Base-by-base conservation (phyloP, 192 early-diverging fungal species). In the Jimgerdemannia lactiflua region DNA sequence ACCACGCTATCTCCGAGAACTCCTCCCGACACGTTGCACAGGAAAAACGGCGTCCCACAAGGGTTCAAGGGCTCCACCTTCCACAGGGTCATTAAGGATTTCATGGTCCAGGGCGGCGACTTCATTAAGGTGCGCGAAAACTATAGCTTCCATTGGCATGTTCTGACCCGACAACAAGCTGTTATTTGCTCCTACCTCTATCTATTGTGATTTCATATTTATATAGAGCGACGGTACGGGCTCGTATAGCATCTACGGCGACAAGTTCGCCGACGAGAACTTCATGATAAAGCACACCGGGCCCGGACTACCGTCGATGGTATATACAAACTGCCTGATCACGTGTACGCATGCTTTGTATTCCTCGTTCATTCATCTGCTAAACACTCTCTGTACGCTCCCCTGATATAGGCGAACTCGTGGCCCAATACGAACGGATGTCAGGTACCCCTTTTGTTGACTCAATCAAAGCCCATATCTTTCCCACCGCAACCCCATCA, bases 51-150 rank as follows among this genome's bases (percentile, higher is more conserved):
- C 4, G 85, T 91, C 19, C 95, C 95, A 18, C 93, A 95, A 72
- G 96, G 95, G 64, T 97, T 91, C 84, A 96, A 97, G 74, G 85
- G 86, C 54, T 91, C 90, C 68, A 77, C 87, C 49, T 96, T 97
- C 83, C 96, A 97, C 73, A 92, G 93, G 75, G 87, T 95, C 59
- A 95, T 94, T 77, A 93, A 94, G 83, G 94, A 95, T 78, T 97
- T 96, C 82, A 97, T 97, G 95, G 89, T 95, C 3, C 95, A 96
- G 80, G 94, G 95, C 39, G 96, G 96, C 18, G 96, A 97, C 77
- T 96, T 95, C 71, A 59, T 95, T 64, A 97, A 97, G 81, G 89
- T n/a, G n/a, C n/a, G n/a, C n/a, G n/a, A n/a, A n/a, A n/a, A n/a
- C n/a, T n/a, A n/a, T n/a, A n/a, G n/a, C n/a, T n/a, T n/a, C n/a